Evolutionary conservation across 176 grass and related monocot species (phyloP).

Genomic region (Puya raimondii): DNA sequence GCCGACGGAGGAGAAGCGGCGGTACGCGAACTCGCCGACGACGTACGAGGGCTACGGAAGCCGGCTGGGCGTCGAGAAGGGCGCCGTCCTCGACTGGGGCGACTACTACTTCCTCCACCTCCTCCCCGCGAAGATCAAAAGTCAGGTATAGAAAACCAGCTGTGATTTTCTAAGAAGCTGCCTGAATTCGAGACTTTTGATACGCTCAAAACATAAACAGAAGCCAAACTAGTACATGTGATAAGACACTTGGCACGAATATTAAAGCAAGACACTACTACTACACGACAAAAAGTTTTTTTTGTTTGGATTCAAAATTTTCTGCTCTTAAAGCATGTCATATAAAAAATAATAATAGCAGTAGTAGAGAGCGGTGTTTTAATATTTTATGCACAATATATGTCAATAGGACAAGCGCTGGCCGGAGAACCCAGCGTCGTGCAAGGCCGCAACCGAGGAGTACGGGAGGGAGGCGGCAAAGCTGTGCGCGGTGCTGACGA

Average conservation of each 20-base stretch:
- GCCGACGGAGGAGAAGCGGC: constrained; percentile 47
- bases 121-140: constrained; percentile 38
- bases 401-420: constrained; percentile 22
- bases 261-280: too few relatives aligned
- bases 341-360: too few relatives aligned
- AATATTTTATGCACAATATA: too few relatives aligned
- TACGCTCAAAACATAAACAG: too few relatives aligned
- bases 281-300: too few relatives aligned
- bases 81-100: constrained; percentile 72
- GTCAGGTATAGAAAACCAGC: not conserved
- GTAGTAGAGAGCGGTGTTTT: too few relatives aligned
- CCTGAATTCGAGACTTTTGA: too few relatives aligned
- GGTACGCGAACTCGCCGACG: constrained; percentile 57
- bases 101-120: constrained; percentile 89
- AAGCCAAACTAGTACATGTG: too few relatives aligned
- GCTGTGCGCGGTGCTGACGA: constrained; percentile 57
- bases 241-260: too few relatives aligned
- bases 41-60: constrained; percentile 94
- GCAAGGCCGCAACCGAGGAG: constrained; percentile 44
- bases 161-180: too few relatives aligned
- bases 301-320: too few relatives aligned
- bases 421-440: constrained; percentile 16
- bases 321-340: too few relatives aligned
- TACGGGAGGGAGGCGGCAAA: constrained; percentile 47
- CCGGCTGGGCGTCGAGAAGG: constrained; percentile 74